phyloP scores from a whole-genome alignment of 2,329 filamentous ascomycete genomes.

The Phialemoniopsis sp. region DNA sequence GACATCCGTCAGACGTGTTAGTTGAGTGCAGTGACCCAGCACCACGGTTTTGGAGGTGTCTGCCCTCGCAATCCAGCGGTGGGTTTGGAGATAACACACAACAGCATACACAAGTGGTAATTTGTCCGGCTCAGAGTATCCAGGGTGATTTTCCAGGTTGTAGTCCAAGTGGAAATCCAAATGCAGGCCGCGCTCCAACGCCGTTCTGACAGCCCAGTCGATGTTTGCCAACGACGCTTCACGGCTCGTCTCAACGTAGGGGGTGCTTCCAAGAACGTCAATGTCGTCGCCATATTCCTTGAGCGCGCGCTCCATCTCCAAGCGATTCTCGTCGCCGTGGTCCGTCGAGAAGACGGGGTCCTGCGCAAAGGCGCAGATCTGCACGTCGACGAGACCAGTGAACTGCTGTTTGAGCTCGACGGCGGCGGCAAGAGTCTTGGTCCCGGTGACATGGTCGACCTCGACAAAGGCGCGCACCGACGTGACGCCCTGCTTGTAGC shows the following conservation, averaged over 20 bases:
- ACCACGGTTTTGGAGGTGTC: slow-evolving; percentile 44
- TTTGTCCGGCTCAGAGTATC: slow-evolving; percentile 15
- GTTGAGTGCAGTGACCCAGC: slow-evolving; percentile 65
- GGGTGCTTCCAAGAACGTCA: slow-evolving; percentile 62
- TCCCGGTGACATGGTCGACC: slow-evolving; percentile 56
- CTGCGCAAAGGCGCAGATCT: slow-evolving; percentile 69
- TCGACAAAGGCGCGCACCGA: slow-evolving; percentile 69
- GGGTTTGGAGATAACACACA: slow-evolving; percentile 41
- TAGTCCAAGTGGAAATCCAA: slow-evolving; percentile 73
- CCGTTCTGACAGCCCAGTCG: slow-evolving; percentile 55
- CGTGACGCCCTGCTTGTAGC: slow-evolving; percentile 60
- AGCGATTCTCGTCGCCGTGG: slow-evolving; percentile 43
- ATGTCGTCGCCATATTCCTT: slow-evolving; percentile 29
- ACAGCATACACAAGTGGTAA: slow-evolving; percentile 51
- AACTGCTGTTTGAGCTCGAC: slow-evolving; percentile 52
- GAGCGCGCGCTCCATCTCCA: slow-evolving; percentile 33
- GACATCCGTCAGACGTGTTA: slow-evolving; percentile 48
- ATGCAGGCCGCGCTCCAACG: slow-evolving; percentile 46
- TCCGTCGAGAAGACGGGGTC: slow-evolving; percentile 59
- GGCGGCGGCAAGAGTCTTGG: slow-evolving; percentile 41
- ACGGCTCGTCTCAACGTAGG: slow-evolving; percentile 59
- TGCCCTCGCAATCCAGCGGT: slow-evolving; percentile 39
- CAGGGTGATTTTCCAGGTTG: slow-evolving; percentile 42
- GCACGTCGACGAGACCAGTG: slow-evolving; percentile 48
- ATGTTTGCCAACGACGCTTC: slow-evolving; percentile 51